A percentile compares a stretch with the other conserved stretches of the same genome.
Evolutionary conservation across 192 early-diverging fungal genomes (phyloP).

Genomic region (Coemansia sp.): DNA sequence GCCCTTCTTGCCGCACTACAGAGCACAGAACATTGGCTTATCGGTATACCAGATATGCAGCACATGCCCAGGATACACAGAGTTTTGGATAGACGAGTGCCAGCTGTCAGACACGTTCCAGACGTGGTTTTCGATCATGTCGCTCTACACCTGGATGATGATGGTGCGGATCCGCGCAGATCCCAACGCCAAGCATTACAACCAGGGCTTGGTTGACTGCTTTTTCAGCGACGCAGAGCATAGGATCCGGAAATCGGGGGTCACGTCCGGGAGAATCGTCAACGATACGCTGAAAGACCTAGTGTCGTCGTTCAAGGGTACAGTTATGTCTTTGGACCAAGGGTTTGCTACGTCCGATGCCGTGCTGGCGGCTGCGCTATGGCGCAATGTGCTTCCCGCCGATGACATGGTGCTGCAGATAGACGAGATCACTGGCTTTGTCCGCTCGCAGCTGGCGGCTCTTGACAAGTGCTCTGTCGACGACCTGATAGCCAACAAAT

Average conservation of each 20-base stretch:
- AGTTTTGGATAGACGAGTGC: conserved; percentile 50
- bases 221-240: conserved; percentile 89
- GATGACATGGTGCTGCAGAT: conserved; percentile 36
- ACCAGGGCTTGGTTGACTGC: conserved; percentile 81
- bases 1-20: conserved; percentile 45
- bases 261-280: conserved; percentile 71
- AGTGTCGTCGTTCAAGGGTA: conserved; percentile 81
- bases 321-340: conserved; percentile 89
- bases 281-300: conserved; percentile 76
- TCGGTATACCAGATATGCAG: conserved; percentile 34
- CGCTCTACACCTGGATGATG: conserved; percentile 92
- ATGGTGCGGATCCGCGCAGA: conserved; percentile 79
- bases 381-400: conserved; percentile 58
- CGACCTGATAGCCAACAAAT: conserved; percentile 27
- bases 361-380: conserved; percentile 85
- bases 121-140: conserved; percentile 90
- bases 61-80: conserved; percentile 33
- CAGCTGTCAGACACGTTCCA: conserved; percentile 85
- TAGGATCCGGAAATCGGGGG: conserved; percentile 76
- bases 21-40: conserved; percentile 35
- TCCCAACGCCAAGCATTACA: conserved; percentile 72
- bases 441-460: conserved; percentile 26
- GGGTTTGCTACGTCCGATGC: conserved; percentile 83
- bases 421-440: conserved; percentile 22
- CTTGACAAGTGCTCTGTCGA: conserved; percentile 26